Conservation (phyloP, 2,329 filamentous ascomycete genomes). For the Pseudocercospora fijiensis region DNA sequence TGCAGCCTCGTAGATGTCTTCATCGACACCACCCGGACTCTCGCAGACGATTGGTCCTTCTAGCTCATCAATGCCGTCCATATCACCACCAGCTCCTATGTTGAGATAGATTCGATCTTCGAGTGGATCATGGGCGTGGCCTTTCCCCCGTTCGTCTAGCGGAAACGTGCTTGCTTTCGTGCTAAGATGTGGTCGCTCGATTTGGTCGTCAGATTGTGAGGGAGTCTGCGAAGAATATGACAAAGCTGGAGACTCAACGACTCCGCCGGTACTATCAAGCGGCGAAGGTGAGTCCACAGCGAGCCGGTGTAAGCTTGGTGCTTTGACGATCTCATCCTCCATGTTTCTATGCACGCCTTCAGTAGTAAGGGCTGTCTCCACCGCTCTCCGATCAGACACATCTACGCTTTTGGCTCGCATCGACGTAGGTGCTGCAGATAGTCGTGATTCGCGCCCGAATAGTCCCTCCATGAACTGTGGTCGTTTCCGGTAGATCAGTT, state of each 20-base stretch:
- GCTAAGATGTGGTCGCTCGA: slow-evolving; percentile 11
- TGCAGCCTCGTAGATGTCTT: slow-evolving; percentile 76
- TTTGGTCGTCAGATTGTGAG: slow-evolving; percentile 11
- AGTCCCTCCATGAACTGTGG: slow-evolving; percentile 58
- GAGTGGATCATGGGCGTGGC: slow-evolving; percentile 63
- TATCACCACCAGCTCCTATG: slow-evolving; percentile 63
- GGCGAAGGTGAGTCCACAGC: slow-evolving; percentile 7
- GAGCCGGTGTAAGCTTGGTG: slow-evolving; percentile 5
- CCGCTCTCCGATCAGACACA: slow-evolving; percentile 50
- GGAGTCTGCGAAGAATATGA: slow-evolving; percentile 13
- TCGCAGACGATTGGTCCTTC: slow-evolving; percentile 31
- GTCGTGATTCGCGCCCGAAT: slow-evolving; percentile 57
- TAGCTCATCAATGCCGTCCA: slow-evolving; percentile 43
- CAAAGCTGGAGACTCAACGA: background rate
- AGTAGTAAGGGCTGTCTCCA: slow-evolving; percentile 52
- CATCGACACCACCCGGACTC: slow-evolving; percentile 27
- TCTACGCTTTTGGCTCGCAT: slow-evolving; percentile 45
- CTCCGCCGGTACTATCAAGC: slow-evolving; percentile 6
- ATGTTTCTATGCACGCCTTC: slow-evolving; percentile 54
- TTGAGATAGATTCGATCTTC: slow-evolving; percentile 69
- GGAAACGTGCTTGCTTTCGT: slow-evolving; percentile 36
- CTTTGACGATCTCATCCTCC: slow-evolving; percentile 30
- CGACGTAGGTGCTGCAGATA: slow-evolving; percentile 55
- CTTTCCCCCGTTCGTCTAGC: slow-evolving; percentile 47
- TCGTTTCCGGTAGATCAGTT: slow-evolving; percentile 61